These are phyloP conservation scores for Ceratocystiopsis sp. DNA, from an alignment of 2,329 filamentous ascomycete genomes.

Conservation along the genomic window DNA sequence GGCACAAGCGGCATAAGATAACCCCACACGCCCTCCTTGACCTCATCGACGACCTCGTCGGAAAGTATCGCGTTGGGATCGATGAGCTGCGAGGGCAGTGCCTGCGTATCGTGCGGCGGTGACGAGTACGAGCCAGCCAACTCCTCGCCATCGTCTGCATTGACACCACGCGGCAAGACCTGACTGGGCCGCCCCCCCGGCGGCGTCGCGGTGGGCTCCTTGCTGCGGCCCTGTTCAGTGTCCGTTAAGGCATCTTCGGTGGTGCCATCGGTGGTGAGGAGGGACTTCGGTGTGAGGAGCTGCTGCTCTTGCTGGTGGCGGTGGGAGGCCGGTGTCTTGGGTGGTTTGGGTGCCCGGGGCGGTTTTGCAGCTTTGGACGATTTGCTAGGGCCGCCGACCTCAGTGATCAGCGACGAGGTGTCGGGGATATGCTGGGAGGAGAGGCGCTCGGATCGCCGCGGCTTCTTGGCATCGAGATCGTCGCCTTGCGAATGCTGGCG, in stretches of 20 bases:
- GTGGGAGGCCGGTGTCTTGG: too few species aligned
- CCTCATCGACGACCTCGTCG: slow-evolving; percentile 74
- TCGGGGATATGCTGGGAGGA: slow-evolving; percentile 33
- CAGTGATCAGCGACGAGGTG: neutral
- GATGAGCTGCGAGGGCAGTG: slow-evolving; percentile 59
- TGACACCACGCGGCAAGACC: slow-evolving; percentile 27
- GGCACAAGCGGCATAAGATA: slow-evolving; percentile 69
- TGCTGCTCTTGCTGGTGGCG: slow-evolving; percentile 29
- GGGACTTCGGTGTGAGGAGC: slow-evolving; percentile 67
- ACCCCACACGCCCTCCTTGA: slow-evolving; percentile 79
- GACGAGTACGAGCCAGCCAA: slow-evolving; percentile 23
- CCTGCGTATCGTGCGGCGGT: slow-evolving; percentile 56
- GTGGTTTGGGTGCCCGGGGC: too few species aligned
- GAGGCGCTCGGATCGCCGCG: slow-evolving; percentile 59
- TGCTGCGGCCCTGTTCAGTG: slow-evolving; percentile 24
- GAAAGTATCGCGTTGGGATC: slow-evolving; percentile 54
- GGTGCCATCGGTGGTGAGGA: slow-evolving; percentile 33
- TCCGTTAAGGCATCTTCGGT: slow-evolving; percentile 32
- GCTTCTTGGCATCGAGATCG: slow-evolving; percentile 60
- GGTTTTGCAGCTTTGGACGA: too few species aligned
- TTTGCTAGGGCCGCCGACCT: neutral
- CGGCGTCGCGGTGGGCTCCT: slow-evolving; percentile 57
- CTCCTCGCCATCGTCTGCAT: slow-evolving; percentile 12
- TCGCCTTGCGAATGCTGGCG: slow-evolving; percentile 45
- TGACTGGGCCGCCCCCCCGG: slow-evolving; percentile 42